phyloP scores from a whole-genome alignment of 2,329 filamentous ascomycete species.

The Thielaviopsis euricoi region DNA sequence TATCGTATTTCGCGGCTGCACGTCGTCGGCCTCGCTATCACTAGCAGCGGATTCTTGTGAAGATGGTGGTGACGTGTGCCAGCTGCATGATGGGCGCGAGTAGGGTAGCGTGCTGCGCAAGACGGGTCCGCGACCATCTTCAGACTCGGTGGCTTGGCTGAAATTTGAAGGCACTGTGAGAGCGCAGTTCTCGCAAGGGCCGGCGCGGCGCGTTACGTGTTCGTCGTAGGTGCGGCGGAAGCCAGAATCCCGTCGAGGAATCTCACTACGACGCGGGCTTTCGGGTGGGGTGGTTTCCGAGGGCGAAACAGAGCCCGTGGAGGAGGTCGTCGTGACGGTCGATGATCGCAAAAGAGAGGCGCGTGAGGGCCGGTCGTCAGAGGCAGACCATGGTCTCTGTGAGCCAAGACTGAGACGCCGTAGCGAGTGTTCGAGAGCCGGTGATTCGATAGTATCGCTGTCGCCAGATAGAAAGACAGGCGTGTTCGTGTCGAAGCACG shows the following conservation, averaged over 20 bases:
- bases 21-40: conserved; percentile 35
- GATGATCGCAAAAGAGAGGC: conserved; percentile 26
- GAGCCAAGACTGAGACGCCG: not conserved
- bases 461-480: conserved; percentile 14
- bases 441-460: conserved; percentile 1
- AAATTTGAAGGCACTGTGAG: conserved; percentile 39
- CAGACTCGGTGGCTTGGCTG: conserved; percentile 20
- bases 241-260: conserved; percentile 35
- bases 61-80: conserved; percentile 32
- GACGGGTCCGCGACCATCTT: conserved; percentile 34
- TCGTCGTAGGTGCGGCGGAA: conserved; percentile 49
- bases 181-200: conserved; percentile 52
- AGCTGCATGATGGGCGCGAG: conserved; percentile 35
- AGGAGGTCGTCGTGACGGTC: conserved; percentile 18
- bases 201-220: conserved; percentile 45
- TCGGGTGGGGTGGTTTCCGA: conserved; percentile 39
- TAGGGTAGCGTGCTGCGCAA: conserved; percentile 44
- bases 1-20: conserved; percentile 22
- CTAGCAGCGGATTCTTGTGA: conserved; percentile 33
- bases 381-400: not conserved
- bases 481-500: conserved; percentile 35
- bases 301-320: conserved; percentile 21
- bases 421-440: conserved; percentile 2
- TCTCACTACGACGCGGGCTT: conserved; percentile 29
- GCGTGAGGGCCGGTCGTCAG: conserved; percentile 15